Evolutionary conservation across 768 basidiomycete genomes (phyloP), one percentile per base, ranked within the genome.

Genomic region (Suillus americanus): DNA sequence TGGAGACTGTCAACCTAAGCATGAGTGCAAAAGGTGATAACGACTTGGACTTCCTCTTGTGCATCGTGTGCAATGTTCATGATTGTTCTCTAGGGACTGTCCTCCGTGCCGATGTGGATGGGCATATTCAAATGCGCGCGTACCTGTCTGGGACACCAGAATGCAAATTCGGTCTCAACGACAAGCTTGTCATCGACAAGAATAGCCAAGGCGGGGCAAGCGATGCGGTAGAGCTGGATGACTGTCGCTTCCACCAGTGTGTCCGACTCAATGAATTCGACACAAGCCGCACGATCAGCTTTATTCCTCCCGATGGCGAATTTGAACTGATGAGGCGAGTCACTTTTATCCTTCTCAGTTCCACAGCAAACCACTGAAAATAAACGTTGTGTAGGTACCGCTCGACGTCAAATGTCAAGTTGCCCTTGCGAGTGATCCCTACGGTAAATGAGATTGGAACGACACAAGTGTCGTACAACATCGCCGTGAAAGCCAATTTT

Each of bases 181-280:
- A 99, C 79, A 99, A 99, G 78, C 86, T 99, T 28, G 95, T 99
- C 28, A 91, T 99, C 56, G 95, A 97, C 82, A 95, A 95, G 80
- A 77, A 70, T 18, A 84, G 85, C 63, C 81, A 82, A 63, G 84
- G 85, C 25, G 82, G 86, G 60, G 71, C 70, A 23, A 62, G 74
- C 60, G 90, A 93, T 68, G 92, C 94, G 3, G 97, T 99, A 40
- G 96, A 99, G 74, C 80, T 99, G 54, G 97, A 99, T 72, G 97
- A 99, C 74, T 99, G 97, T 77, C 92, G 93, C 64, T 99, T 99
- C 83, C 97, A 99, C 70, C 97, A 99, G 77, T 99, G 97, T 74
- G 97, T 99, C 28, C 86, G 95, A 64, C 80, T 99, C 50, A 89
- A 93, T 67, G 95, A 96, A 76, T 99, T 99, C 72, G 96, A 99